Base-by-base conservation (phyloP, 768 basidiomycete species). In the Kwoniella pini region DNA sequence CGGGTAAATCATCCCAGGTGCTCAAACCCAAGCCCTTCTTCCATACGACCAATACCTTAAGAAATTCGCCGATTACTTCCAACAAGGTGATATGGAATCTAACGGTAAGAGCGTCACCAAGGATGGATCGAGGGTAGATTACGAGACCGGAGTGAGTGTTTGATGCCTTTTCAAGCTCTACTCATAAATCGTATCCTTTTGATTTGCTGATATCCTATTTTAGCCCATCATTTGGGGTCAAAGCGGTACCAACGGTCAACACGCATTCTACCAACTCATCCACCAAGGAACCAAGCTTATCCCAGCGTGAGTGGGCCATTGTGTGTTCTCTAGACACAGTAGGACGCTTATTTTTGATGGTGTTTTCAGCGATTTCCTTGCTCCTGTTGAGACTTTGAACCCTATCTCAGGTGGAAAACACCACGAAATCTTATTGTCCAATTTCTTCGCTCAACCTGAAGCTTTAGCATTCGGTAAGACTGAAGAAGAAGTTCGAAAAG, bases 21-120 rank as follows among this genome's bases (percentile, higher is more conserved):
- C 95, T 33, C 96, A 99, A 81, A 98, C 96, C 3, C 90, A 95
- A 67, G 91, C 88, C 2, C 84, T 99, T 40, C 84, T 99, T 42
- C 96, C 96, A 0, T 99, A 99, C 75, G 96, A 99, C 80, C 96
- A 99, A 79, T 99, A 99, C 81, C 82, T 99, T 65, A 91, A 97
- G 84, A 96, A 95, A 80, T 99, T 99, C 71, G 95, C 96, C 36
- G 96, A 99, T 80, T 98, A 98, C 83, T 99, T 99, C 90, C 96
- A 97, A 80, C 96, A 98, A 80, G 95, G 94, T 45, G 96, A 99
- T 80, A 99, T 99, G 96, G 96, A 99, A 80, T 96, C 92, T 22
- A 97, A 99, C 79, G 96, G 96, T 58, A 99, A 98, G 82, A 90
- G 85, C 56, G 84, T 97, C 64, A 98, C 96, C 67, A 99, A 98